These are phyloP conservation scores for Coprinopsis strossmayeri DNA, from an alignment of 768 basidiomycete species.

Conservation along the genomic window DNA sequence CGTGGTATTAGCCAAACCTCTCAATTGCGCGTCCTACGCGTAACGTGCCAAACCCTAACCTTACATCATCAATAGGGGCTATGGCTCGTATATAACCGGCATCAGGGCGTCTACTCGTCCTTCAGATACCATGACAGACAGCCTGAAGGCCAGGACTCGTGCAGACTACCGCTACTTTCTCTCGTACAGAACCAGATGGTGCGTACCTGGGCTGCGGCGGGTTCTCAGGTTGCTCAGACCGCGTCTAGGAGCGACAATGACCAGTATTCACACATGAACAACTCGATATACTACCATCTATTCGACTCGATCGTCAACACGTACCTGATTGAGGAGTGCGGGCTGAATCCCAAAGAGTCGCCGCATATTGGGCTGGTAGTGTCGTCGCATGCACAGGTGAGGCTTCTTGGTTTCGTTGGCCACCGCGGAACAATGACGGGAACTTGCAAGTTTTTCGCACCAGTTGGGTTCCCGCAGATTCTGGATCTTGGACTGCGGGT, in stretches of 20 bases:
- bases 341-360: slow-evolving; percentile 43
- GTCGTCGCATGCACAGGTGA: slow-evolving; percentile 65
- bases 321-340: slow-evolving; percentile 65
- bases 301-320: slow-evolving; percentile 81
- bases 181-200: slow-evolving; percentile 68
- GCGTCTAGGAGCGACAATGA: slow-evolving; percentile 77
- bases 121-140: slow-evolving; percentile 16
- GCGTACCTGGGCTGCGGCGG: slow-evolving; percentile 13
- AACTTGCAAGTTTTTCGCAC: slow-evolving; percentile 52
- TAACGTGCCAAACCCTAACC: slow-evolving; percentile 13
- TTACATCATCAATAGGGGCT: no score
- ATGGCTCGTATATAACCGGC: slow-evolving; percentile 1
- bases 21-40: slow-evolving; percentile 8
- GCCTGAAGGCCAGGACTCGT: slow-evolving; percentile 34
- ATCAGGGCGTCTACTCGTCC: background rate
- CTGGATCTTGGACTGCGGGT: slow-evolving; percentile 69
- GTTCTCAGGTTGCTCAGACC: background rate
- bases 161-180: slow-evolving; percentile 56
- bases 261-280: slow-evolving; percentile 80
- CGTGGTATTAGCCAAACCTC: slow-evolving; percentile 9
- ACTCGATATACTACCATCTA: slow-evolving; percentile 73
- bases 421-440: background rate
- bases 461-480: slow-evolving; percentile 66
- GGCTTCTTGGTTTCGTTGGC: background rate
- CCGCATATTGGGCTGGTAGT: slow-evolving; percentile 69